Percentiles rank a stretch among this genome's conserved stretches.
These are phyloP conservation scores for Mucor mucedo DNA, from an alignment of 371 early-diverging fungal genomes.

Conservation along the genomic window DNA sequence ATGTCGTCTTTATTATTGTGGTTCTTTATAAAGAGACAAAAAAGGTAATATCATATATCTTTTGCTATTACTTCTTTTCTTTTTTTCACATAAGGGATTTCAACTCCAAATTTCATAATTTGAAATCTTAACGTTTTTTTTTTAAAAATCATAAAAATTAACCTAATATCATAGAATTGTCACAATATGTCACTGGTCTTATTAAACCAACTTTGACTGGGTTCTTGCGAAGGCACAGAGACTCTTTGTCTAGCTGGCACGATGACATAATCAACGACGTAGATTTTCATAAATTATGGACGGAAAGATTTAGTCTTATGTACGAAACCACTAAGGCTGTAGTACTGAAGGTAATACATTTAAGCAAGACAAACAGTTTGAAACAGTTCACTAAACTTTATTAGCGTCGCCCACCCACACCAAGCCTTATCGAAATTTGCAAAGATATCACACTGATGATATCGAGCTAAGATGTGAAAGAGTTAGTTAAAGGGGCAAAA, in stretches of 20 bases:
- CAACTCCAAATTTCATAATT: background rate
- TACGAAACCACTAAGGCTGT: too few relatives aligned
- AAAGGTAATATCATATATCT: background rate
- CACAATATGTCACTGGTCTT: background rate
- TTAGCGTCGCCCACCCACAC: too few relatives aligned
- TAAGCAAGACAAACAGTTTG: too few relatives aligned
- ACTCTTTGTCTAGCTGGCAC: background rate
- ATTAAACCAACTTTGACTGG: background rate
- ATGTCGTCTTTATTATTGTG: too few relatives aligned
- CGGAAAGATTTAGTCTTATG: too few relatives aligned
- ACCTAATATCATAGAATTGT: background rate
- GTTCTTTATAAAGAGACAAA: background rate
- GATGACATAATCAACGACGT: too few relatives aligned
- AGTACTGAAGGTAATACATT: too few relatives aligned
- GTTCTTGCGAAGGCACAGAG: background rate
- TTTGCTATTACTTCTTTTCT: too few relatives aligned
- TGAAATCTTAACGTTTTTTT: background rate
- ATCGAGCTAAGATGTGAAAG: slow-evolving; percentile 11
- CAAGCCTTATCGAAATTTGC: background rate
- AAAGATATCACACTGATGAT: slow-evolving; percentile 9
- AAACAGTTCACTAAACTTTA: too few relatives aligned
- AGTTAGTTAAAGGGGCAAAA: slow-evolving; percentile 16
- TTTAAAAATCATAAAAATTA: background rate
- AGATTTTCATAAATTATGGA: too few relatives aligned
- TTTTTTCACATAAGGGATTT: slow-evolving; percentile 1